Evolutionary conservation across 2,329 filamentous ascomycete species (phyloP).

Genomic region (Fusarium circinatum): DNA sequence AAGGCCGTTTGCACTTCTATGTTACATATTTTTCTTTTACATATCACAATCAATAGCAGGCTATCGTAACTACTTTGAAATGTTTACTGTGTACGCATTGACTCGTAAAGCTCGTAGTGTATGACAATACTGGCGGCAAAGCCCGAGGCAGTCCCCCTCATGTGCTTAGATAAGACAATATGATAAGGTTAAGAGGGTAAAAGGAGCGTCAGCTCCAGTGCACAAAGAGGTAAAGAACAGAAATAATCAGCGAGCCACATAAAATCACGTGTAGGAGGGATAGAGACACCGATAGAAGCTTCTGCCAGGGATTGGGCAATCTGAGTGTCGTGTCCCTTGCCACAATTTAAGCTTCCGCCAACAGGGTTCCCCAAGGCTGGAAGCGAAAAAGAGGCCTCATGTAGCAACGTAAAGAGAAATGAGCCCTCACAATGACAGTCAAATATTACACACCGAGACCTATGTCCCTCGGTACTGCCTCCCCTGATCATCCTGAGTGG

Average conservation of each 20-base stretch:
- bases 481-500: fast-evolving
- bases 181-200: fast-evolving
- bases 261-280: no score
- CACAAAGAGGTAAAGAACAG: no score
- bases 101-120: background rate
- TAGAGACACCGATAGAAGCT: fast-evolving
- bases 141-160: fast-evolving
- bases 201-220: fast-evolving
- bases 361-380: no score
- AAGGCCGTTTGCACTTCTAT: background rate
- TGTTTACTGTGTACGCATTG: no score
- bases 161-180: fast-evolving
- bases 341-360: fast-evolving
- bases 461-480: no score
- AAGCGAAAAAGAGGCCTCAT: no score
- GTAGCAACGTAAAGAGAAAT: no score
- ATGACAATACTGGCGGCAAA: no score
- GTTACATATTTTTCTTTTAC: background rate
- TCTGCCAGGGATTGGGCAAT: no score
- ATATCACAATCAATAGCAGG: background rate
- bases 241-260: no score
- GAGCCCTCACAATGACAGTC: fast-evolving
- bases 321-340: no score
- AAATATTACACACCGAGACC: no score
- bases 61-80: background rate